Conservation (phyloP, 2,329 filamentous ascomycete species). For the Orbilia oligospora region DNA sequence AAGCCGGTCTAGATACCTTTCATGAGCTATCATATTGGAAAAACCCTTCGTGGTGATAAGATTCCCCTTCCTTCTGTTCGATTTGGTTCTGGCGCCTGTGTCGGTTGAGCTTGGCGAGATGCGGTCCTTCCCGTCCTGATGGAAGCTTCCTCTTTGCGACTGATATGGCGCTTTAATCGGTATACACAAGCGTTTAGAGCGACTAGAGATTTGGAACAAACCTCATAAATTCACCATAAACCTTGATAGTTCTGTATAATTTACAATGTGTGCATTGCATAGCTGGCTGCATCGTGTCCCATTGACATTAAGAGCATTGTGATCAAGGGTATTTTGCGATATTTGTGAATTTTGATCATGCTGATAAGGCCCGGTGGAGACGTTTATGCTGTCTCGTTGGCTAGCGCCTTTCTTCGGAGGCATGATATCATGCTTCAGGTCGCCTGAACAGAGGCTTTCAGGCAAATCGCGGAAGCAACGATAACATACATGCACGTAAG, state of each 20-base stretch:
- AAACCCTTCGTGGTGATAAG: constrained; percentile 34
- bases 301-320: background rate
- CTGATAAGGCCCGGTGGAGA: constrained; percentile 4
- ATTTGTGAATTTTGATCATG: constrained; percentile 29
- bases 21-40: constrained; percentile 42
- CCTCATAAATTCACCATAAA: constrained; percentile 10
- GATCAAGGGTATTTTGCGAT: too few species aligned
- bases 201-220: constrained; percentile 14
- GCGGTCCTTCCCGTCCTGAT: constrained; percentile 52
- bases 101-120: constrained; percentile 51
- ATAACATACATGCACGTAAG: background rate
- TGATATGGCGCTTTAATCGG: constrained; percentile 45
- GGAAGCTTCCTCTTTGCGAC: constrained; percentile 53
- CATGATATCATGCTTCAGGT: constrained; percentile 21
- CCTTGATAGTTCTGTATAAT: too few species aligned
- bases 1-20: constrained; percentile 28
- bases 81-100: constrained; percentile 50
- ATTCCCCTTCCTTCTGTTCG: constrained; percentile 29
- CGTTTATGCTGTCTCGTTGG: background rate
- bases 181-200: constrained; percentile 51
- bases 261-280: too few species aligned
- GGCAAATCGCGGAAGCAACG: constrained; percentile 12
- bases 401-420: background rate
- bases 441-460: constrained; percentile 4
- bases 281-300: too few species aligned